Base-by-base conservation (phyloP, 306 rosid species). In the Vicia faba region DNA sequence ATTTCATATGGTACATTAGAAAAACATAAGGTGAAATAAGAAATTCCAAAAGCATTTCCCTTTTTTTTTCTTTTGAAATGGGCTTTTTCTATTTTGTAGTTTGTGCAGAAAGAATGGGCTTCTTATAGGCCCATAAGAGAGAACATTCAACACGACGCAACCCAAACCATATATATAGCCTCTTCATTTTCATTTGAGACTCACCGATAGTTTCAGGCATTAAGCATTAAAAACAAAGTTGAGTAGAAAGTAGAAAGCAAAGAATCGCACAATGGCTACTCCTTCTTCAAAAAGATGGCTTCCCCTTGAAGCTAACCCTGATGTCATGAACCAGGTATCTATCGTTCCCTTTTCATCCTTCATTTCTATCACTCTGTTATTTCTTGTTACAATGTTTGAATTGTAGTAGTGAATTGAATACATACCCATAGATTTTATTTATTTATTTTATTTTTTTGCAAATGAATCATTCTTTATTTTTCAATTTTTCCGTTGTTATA, bases 241-340 rank as follows among this genome's bases (percentile, higher is more conserved):
- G 20, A 40, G n/a, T 0, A 74, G 53, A 57, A 45, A 65, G 8
- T 6, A 3, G 36, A 61, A 51, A 28, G 64, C 13, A 56, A 20
- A 46, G 61, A 43, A 72, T 41, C 43, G 20, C 13, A 69, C 16
- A 36, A 88, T 95, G 97, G 85, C 95, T 79, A 46, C 89, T 15
- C 64, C 89, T 56, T 36, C 84, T 44, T 79, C 85, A 0, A 95
- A 95, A 77, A 87, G 85, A 28, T 95, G 99, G 99, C 99, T 95
- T 90, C 99, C 99, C 78, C 97, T 95, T 36, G 99, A 95, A 88
- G 96, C 99, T 78, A 95, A 95, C 73, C 99, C 99, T 41, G 95
- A 95, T 33, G 91, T 95, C 53, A 83, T 95, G 92, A 95, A 90
- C 78, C 97, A 95, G 96, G 99, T 87, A 1, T 16, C 36, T 26